phyloP scores from a whole-genome alignment of 441 rosid species.

The Breynia disticha region DNA sequence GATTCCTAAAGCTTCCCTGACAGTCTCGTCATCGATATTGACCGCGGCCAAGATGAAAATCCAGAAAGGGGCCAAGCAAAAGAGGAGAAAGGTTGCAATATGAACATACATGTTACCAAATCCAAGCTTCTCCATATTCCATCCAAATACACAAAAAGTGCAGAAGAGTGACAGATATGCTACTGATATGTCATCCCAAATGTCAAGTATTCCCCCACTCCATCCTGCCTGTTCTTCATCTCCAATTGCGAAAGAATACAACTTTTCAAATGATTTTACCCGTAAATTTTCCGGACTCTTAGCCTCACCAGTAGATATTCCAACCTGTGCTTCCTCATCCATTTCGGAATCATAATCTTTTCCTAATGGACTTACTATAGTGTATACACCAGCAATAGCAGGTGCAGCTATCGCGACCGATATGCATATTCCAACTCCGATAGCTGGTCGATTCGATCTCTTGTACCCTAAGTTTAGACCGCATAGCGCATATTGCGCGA shows the following conservation, averaged over 20 bases:
- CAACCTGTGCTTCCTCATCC: conserved; percentile 64
- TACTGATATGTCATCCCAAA: conserved; percentile 77
- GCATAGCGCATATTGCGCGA: conserved; percentile 89
- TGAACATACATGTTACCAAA: conserved; percentile 96
- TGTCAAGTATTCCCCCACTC: conserved; percentile 79
- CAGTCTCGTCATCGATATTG: conserved; percentile 50
- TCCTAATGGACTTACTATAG: conserved; percentile 74
- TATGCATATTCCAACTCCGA: conserved; percentile 75
- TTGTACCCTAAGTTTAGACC: conserved; percentile 68
- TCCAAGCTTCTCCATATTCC: conserved; percentile 95
- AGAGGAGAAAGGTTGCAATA: conserved; percentile 72
- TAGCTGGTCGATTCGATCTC: conserved; percentile 71
- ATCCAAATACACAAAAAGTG: conserved; percentile 75
- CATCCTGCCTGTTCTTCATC: conserved; percentile 47
- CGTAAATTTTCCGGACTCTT: conserved; percentile 21
- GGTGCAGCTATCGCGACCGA: conserved; percentile 79
- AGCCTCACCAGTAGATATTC: conserved; percentile 20
- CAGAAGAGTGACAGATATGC: conserved; percentile 79
- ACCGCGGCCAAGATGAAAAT: conserved; percentile 85
- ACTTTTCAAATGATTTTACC: conserved; percentile 33
- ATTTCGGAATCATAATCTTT: conserved; percentile 46
- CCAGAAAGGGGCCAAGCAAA: conserved; percentile 87
- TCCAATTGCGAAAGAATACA: conserved; percentile 53
- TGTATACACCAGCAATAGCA: conserved; percentile 69
- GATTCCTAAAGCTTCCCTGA: conserved; percentile 48